Base-by-base conservation (phyloP, 257 asterid genomes). In the Plantago ovata region DNA sequence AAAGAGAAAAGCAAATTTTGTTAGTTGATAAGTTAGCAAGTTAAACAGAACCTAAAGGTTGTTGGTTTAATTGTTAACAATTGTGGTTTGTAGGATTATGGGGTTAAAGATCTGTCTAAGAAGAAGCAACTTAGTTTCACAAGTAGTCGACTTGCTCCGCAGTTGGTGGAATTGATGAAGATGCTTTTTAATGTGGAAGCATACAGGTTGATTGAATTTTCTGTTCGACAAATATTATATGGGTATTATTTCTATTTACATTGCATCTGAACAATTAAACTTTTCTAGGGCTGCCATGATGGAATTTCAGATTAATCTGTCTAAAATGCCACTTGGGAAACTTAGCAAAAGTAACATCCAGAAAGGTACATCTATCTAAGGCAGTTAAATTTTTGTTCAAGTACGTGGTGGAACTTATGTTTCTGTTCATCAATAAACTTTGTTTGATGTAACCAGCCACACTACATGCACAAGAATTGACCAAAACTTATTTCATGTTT, bases 241-340 rank as follows among this genome's bases (percentile, higher is more conserved):
- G 28, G 15, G 54, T 70, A 23, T 39, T 65, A 53, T 43, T 70
- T 13, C 53, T 12, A 50, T 62, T 46, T 62, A 42, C 22, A 67
- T 48, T 71, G 50, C 43, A 60, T 58, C 67, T 63, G 59, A 74
- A 48, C 18, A 57, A 56, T 42, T 33, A 28, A 58, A 24, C 2
- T 56, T 41, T 22, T 80, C 44, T 91, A 92, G 99, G 85, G 97
- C 92, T 79, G 99, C 97, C 32, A 89, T 89, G 97, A 82, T 89
- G 97, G 99, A 93, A 63, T 93, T 89, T 62, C 86, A 93, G 84
- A 93, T 93, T 71, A 93, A 93, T 74, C 79, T 93, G 89, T 86
- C 95, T 7, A 96, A 89, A 80, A 89, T 93, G 99, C 99, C 99
- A n/a, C 79, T 93, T 3, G 99, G 99, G 69, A 93, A 93, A 77